These are phyloP conservation scores for Fusarium sp. DNA, from an alignment of 2,329 filamentous ascomycete genomes.

Conservation along the genomic window DNA sequence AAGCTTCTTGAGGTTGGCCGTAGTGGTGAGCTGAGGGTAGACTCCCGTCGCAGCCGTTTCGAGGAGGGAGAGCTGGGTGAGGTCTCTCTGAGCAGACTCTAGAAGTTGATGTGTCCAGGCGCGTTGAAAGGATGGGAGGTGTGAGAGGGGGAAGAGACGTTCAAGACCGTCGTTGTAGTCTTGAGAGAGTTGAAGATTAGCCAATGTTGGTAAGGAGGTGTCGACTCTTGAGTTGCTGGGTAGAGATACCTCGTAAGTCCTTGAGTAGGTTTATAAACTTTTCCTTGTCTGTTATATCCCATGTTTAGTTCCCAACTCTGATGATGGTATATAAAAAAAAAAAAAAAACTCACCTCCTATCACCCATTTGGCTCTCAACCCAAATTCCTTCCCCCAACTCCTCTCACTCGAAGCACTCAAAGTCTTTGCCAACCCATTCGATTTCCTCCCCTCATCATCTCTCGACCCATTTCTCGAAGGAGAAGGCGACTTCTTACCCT, in stretches of 20 bases:
- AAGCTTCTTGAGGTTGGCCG: constrained; percentile 59
- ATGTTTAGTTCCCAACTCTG: not conserved
- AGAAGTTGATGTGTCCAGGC: constrained; percentile 62
- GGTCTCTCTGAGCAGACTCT: constrained; percentile 57
- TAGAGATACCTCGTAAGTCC: constrained; percentile 54
- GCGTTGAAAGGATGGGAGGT: constrained; percentile 57
- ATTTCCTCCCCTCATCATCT: constrained; percentile 39
- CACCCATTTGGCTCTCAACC: constrained; percentile 58
- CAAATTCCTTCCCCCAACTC: constrained; percentile 50
- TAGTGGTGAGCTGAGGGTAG: constrained; percentile 57
- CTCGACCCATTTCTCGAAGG: constrained; percentile 41
- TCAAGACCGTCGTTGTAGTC: constrained; percentile 63
- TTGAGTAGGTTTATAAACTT: constrained; percentile 56
- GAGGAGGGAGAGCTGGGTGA: constrained; percentile 56
- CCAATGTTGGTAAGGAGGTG: not conserved
- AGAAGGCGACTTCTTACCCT: constrained; percentile 31
- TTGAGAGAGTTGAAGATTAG: constrained; percentile 22
- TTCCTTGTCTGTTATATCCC: constrained; percentile 53
- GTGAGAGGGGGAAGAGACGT: constrained; percentile 58
- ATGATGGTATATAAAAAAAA: not conserved
- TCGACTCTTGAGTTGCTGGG: not conserved
- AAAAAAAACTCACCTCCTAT: constrained; percentile 51
- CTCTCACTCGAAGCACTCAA: constrained; percentile 38
- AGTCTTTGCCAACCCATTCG: constrained; percentile 31
- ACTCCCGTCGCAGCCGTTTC: constrained; percentile 56